Evolutionary conservation across 805 yeast genomes (phyloP), one percentile per base, ranked within the genome.

Genomic region (Wickerhamiella azyma): DNA sequence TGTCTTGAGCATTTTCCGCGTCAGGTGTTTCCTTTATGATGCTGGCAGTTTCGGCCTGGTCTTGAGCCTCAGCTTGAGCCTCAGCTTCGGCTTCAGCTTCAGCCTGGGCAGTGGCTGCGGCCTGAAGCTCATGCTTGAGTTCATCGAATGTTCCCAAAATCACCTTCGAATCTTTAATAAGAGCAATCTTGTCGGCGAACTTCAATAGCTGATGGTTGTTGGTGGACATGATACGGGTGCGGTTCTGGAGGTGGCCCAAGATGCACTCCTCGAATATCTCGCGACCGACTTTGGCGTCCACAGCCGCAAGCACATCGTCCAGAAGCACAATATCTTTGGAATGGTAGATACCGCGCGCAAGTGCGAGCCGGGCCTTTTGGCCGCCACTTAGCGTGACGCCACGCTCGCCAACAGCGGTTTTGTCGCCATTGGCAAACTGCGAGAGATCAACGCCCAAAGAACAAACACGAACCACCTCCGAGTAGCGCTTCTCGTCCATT

Each of bases 321-420:
- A 85, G 63, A 41, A 85, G 60, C 10, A 82, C 66, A 33, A 82
- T 74, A 50, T 81, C 85, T 17, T 72, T 68, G 35, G 74, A 69
- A 19, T 76, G 72, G 55, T 85, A 85, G 1, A 80, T 85, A 2
- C 92, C 82, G 54, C 95, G 72, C 1, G 95, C 94, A 43, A 85
- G 66, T 55, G 77, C 78, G 51, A 85, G 77, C 59, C 95, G 74
- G 0, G 94, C 92, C 66, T 84, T 85, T 60, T 85, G 95, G 41
- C 95, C 95, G 41, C 95, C 95, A 9, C 92, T 81, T 39, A 85
- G 65, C 0, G 92, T 85, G 47, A 85, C 80, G 55, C 95, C 95
- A 52, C 88, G 72, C 59, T 85, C 94, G 48, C 95, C 95, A 53
- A 85, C 81, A 61, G 85, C 94, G 0, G 45, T 41, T 9, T 14